Conservation (phyloP, 176 grass and related monocot genomes). For the Zea mays region Zm-B73-REFERENCE-NAM-5.0 NC_050099.1:175943001-175943500, state of each 20-base stretch:
- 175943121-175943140: slow-evolving; percentile 15
- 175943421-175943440: slow-evolving; percentile 16
- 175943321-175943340: too few species aligned
- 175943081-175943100: neutral
- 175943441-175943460: slow-evolving; percentile 17
- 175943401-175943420: neutral
- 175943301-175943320: too few species aligned
- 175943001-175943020: neutral
- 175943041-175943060: slow-evolving; percentile 28
- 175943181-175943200: slow-evolving; percentile 19
- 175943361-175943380: neutral
- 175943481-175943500: neutral
- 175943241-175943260: too few species aligned
- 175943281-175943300: too few species aligned
- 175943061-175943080: neutral
- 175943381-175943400: neutral
- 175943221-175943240: too few species aligned
- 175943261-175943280: too few species aligned
- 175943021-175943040: slow-evolving; percentile 10
- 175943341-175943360: neutral
- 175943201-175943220: too few species aligned
- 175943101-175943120: slow-evolving; percentile 70
- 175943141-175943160: slow-evolving; percentile 30
- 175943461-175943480: slow-evolving; percentile 18
- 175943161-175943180: slow-evolving; percentile 11